A percentile compares a stretch with the other conserved stretches of the same genome.
Conservation (phyloP, 495 filamentous ascomycete genomes). For the Penicillium maclennaniae region DNA sequence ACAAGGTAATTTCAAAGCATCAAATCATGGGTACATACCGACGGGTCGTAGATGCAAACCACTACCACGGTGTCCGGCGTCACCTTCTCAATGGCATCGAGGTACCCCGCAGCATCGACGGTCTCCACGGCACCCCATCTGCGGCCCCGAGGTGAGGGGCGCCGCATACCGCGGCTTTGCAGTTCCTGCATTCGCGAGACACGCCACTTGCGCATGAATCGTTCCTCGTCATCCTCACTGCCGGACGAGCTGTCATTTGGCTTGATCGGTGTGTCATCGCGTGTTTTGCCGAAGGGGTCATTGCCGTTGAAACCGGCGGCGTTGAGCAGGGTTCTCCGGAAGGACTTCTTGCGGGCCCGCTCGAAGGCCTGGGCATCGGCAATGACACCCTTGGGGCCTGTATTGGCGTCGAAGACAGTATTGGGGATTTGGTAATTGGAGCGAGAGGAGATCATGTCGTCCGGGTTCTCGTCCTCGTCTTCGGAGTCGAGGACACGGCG, state of each 20-base stretch:
- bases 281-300: slow-evolving; percentile 29
- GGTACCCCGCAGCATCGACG: slow-evolving; percentile 86
- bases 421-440: slow-evolving; percentile 49
- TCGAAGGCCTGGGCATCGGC: slow-evolving; percentile 92
- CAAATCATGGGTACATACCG: slow-evolving; percentile 51
- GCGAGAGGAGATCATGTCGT: slow-evolving; percentile 41
- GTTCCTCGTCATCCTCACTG: slow-evolving; percentile 68
- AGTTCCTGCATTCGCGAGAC: slow-evolving; percentile 73
- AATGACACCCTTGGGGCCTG: slow-evolving; percentile 98
- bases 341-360: slow-evolving; percentile 66
- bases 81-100: slow-evolving; percentile 92
- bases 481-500: slow-evolving; percentile 45
- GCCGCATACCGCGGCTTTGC: slow-evolving; percentile 52
- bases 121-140: slow-evolving; percentile 73
- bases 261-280: slow-evolving; percentile 38
- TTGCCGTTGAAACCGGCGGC: slow-evolving; percentile 29
- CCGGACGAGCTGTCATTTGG: slow-evolving; percentile 29
- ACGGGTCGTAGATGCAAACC: slow-evolving; percentile 87
- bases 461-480: slow-evolving; percentile 40
- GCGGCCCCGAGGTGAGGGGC: slow-evolving; percentile 63
- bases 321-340: slow-evolving; percentile 46
- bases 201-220: slow-evolving; percentile 81
- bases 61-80: slow-evolving; percentile 80
- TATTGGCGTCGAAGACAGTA: slow-evolving; percentile 73
- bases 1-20: too few species aligned